Conservation (phyloP, 2,329 filamentous ascomycete species). For the Alternaria panax region DNA sequence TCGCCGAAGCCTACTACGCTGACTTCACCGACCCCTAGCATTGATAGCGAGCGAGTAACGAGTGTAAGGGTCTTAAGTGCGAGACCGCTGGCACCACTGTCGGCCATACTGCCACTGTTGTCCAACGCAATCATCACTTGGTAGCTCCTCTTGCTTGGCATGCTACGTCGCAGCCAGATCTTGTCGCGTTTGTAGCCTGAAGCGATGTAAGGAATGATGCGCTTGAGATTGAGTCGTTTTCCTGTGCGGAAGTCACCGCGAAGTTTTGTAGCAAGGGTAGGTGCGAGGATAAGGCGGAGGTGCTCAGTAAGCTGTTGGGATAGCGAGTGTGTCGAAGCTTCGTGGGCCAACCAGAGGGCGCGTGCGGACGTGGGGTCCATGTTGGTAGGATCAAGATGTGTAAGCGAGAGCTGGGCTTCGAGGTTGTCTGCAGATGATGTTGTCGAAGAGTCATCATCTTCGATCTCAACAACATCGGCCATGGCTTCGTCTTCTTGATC, state of each 20-base stretch:
- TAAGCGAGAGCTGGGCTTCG: slow-evolving; percentile 72
- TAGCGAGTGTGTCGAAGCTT: slow-evolving; percentile 81
- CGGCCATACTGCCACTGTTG: slow-evolving; percentile 93
- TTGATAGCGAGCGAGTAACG: slow-evolving; percentile 82
- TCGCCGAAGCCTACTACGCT: slow-evolving; percentile 89
- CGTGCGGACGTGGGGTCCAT: slow-evolving; percentile 67
- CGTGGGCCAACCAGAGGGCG: slow-evolving; percentile 83
- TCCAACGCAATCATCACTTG: slow-evolving; percentile 98
- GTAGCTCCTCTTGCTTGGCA: slow-evolving; percentile 92
- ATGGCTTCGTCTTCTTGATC: slow-evolving; percentile 50
- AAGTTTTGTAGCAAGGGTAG: slow-evolving; percentile 93
- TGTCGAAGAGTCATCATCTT: slow-evolving; percentile 47
- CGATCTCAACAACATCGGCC: slow-evolving; percentile 43
- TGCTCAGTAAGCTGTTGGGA: slow-evolving; percentile 92
- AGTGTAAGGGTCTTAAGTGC: slow-evolving; percentile 95
- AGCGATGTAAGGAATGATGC: slow-evolving; percentile 98
- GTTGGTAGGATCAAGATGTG: slow-evolving; percentile 64
- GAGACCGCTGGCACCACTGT: slow-evolving; percentile 76
- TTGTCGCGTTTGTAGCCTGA: slow-evolving; percentile 99
- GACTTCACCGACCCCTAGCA: slow-evolving; percentile 96
- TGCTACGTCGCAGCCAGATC: slow-evolving; percentile 96
- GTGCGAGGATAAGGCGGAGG: slow-evolving; percentile 91
- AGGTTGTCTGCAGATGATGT: slow-evolving; percentile 52
- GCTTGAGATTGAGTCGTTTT: slow-evolving; percentile 98
- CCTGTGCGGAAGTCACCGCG: slow-evolving; percentile 96